phyloP scores from a whole-genome alignment of 2,329 filamentous ascomycete genomes.

The Cercospora citrullina region DNA sequence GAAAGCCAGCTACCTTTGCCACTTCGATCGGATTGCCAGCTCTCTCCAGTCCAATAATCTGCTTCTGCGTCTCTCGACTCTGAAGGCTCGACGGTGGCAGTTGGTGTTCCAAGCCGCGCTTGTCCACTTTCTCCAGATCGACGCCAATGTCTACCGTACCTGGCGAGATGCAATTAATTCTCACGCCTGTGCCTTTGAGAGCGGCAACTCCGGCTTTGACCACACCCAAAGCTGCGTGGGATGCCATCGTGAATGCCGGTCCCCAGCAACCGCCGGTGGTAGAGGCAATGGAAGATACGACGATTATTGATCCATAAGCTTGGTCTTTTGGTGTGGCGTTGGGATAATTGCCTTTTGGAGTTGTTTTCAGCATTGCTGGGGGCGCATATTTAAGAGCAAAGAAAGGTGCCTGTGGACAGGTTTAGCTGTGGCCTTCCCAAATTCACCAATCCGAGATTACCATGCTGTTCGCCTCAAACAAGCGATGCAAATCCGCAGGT shows the following conservation, averaged over 20 bases:
- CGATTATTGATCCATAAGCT: constrained; percentile 62
- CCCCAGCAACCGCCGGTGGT: constrained; percentile 61
- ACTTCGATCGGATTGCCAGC: constrained; percentile 60
- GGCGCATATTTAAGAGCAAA: constrained; percentile 66
- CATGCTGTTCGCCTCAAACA: constrained; percentile 62
- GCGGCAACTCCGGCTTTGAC: constrained; percentile 59
- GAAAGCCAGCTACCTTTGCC: constrained; percentile 60
- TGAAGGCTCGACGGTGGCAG: constrained; percentile 58
- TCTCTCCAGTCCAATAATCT: constrained; percentile 59
- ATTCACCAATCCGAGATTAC: too few species aligned
- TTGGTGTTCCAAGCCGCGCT: constrained; percentile 54
- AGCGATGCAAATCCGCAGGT: constrained; percentile 56
- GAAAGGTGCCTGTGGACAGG: constrained; percentile 58
- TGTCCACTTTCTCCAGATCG: constrained; percentile 53
- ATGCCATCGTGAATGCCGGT: constrained; percentile 61
- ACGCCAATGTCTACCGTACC: constrained; percentile 52
- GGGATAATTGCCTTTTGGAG: constrained; percentile 56
- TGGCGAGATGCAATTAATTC: constrained; percentile 57
- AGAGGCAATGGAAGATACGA: constrained; percentile 60
- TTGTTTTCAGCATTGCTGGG: constrained; percentile 62
- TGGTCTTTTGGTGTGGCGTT: constrained; percentile 63
- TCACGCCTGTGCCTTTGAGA: constrained; percentile 59
- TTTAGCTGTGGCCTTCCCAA: too few species aligned
- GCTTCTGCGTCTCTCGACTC: constrained; percentile 51
- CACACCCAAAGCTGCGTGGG: constrained; percentile 62